Conservation (phyloP, 768 basidiomycete genomes). For the Chalciporus chontae region DNA sequence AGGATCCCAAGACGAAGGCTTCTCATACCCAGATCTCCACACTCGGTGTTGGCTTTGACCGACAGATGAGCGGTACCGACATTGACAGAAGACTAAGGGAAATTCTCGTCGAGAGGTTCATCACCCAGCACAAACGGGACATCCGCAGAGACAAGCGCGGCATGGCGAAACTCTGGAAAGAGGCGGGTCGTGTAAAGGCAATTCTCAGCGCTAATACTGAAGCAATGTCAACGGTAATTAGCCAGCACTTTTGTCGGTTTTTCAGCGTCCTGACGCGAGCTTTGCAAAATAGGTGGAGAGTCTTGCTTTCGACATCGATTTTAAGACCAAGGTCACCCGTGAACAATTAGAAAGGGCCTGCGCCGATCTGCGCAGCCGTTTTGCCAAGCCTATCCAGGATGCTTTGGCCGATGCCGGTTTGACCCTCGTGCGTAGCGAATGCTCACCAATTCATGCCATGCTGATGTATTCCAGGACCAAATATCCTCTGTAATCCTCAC, state of each 20-base stretch:
- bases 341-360: conserved; percentile 75
- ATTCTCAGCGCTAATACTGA: conserved; percentile 93
- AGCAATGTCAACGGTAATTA: conserved; percentile 62
- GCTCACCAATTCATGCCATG: background rate
- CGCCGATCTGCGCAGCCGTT: conserved; percentile 58
- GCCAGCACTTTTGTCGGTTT: background rate
- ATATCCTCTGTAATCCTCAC: conserved; percentile 89
- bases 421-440: conserved; percentile 47
- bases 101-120: conserved; percentile 72
- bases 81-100: conserved; percentile 82
- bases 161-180: conserved; percentile 93
- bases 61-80: conserved; percentile 73
- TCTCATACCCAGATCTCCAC: conserved; percentile 70
- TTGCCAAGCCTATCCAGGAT: conserved; percentile 69
- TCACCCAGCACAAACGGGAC: conserved; percentile 63
- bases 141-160: conserved; percentile 74
- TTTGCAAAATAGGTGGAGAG: conserved; percentile 69
- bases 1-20: conserved; percentile 46
- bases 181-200: conserved; percentile 85
- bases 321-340: conserved; percentile 73
- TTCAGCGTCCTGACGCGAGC: background rate
- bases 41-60: conserved; percentile 80
- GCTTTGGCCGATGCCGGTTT: conserved; percentile 67
- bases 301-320: conserved; percentile 87
- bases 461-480: conserved; percentile 51